Percentiles rank a stretch among this genome's conserved stretches.
Conservation (phyloP, 1,139 yeast species). For the Sugiyamaella xylanicola region DNA sequence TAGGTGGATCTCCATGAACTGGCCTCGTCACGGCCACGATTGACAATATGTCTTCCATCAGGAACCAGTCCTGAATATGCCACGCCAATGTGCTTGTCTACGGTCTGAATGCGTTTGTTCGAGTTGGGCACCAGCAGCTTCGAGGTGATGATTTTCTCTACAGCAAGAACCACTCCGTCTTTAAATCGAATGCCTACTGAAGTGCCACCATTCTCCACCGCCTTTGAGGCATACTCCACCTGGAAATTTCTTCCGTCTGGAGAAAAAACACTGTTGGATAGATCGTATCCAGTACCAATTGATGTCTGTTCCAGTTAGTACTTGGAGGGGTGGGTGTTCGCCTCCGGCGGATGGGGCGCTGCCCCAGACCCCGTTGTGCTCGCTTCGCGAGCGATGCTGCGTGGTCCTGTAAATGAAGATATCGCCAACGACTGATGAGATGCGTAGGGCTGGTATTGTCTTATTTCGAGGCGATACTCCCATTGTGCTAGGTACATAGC, state of each 20-base stretch:
- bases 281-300: constrained; percentile 96
- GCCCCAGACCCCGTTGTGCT: background rate
- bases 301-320: constrained; percentile 57
- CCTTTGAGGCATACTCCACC: constrained; percentile 96
- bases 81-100: constrained; percentile 92
- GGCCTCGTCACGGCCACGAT: constrained; percentile 92
- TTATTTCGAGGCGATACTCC: too few relatives aligned
- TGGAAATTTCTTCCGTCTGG: constrained; percentile 96
- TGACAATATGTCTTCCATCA: constrained; percentile 93
- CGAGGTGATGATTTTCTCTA: constrained; percentile 85
- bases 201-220: constrained; percentile 97
- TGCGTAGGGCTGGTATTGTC: background rate
- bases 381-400: background rate
- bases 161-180: constrained; percentile 96
- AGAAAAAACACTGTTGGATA: constrained; percentile 84
- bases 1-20: constrained; percentile 74
- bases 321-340: background rate
- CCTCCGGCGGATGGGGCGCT: constrained; percentile 7
- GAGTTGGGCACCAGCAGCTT: constrained; percentile 87
- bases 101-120: constrained; percentile 86
- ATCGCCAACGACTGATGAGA: background rate
- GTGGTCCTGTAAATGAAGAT: background rate
- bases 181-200: constrained; percentile 88
- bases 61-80: constrained; percentile 90
- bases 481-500: too few relatives aligned